Conservation (phyloP, 202 grass and related monocot species). For the Brachypodium distachyon region DNA sequence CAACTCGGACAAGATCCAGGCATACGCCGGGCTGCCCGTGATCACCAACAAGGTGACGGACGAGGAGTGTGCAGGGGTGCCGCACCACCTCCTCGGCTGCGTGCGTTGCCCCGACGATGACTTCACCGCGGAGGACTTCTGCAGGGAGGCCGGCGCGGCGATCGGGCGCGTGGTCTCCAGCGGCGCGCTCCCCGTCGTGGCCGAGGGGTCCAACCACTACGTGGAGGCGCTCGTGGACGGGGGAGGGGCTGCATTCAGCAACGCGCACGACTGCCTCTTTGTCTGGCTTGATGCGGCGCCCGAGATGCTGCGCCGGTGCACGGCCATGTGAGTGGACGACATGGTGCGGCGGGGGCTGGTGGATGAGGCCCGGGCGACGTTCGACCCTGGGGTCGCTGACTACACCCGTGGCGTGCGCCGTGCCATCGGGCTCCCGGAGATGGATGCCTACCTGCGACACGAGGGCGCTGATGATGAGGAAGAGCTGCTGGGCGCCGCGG, state of each 20-base stretch:
- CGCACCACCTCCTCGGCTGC: slow-evolving; percentile 31
- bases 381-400: not conserved
- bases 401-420: slow-evolving; percentile 13
- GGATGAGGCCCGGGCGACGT: slow-evolving; percentile 14
- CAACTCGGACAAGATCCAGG: no score
- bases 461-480: no score
- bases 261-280: slow-evolving; percentile 19
- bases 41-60: slow-evolving; percentile 29
- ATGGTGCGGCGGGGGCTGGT: slow-evolving; percentile 35
- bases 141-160: not conserved
- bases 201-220: slow-evolving; percentile 30
- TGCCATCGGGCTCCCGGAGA: slow-evolving; percentile 28
- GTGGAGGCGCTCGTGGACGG: slow-evolving; percentile 20
- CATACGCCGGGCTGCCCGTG: slow-evolving; percentile 27
- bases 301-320: not conserved
- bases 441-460: slow-evolving; percentile 13
- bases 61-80: not conserved
- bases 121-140: slow-evolving; percentile 14
- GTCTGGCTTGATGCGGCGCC: slow-evolving; percentile 25
- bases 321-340: slow-evolving; percentile 11
- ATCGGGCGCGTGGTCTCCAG: not conserved
- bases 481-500: no score
- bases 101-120: slow-evolving; percentile 1
- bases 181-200: slow-evolving; percentile 18
- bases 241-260: not conserved